Percentiles rank a stretch among this genome's conserved stretches.
These are phyloP conservation scores for Xylaria acuta DNA, from an alignment of 495 filamentous ascomycete species.

Conservation along the genomic window DNA sequence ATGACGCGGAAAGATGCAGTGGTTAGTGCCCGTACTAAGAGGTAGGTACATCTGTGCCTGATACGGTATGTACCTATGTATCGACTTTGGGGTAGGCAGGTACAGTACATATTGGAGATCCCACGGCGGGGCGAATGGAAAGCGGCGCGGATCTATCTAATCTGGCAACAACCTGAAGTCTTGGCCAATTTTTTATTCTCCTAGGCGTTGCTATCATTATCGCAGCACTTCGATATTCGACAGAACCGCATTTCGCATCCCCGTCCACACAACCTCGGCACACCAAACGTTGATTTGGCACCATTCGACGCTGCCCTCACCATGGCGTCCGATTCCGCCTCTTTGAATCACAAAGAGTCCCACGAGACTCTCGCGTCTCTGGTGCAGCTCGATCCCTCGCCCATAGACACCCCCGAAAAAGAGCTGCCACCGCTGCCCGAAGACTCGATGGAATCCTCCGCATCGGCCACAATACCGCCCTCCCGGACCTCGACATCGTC, in stretches of 20 bases:
- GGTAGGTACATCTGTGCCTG: too few species aligned
- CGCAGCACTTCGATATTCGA: background rate
- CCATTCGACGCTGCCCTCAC: background rate
- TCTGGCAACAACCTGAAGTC: background rate
- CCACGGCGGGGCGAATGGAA: slow-evolving; percentile 14
- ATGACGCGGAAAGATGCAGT: background rate
- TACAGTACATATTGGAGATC: too few species aligned
- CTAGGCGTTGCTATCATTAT: background rate
- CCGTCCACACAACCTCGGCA: background rate
- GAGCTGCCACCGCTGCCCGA: slow-evolving; percentile 58
- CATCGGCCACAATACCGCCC: slow-evolving; percentile 35
- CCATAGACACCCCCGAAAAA: slow-evolving; percentile 71
- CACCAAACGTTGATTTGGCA: background rate
- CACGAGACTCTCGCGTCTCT: slow-evolving; percentile 67
- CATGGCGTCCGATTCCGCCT: slow-evolving; percentile 35
- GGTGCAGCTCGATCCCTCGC: slow-evolving; percentile 79
- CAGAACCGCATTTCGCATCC: background rate
- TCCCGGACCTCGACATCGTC: slow-evolving; percentile 33
- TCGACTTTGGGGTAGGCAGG: background rate
- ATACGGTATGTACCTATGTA: too few species aligned
- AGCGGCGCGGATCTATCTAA: background rate
- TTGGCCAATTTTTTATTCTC: background rate
- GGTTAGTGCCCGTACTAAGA: too few species aligned
- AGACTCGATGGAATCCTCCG: slow-evolving; percentile 36
- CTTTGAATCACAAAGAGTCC: slow-evolving; percentile 48